phyloP scores from a whole-genome alignment of 306 rosid species.

The Medicago truncatula region DNA sequence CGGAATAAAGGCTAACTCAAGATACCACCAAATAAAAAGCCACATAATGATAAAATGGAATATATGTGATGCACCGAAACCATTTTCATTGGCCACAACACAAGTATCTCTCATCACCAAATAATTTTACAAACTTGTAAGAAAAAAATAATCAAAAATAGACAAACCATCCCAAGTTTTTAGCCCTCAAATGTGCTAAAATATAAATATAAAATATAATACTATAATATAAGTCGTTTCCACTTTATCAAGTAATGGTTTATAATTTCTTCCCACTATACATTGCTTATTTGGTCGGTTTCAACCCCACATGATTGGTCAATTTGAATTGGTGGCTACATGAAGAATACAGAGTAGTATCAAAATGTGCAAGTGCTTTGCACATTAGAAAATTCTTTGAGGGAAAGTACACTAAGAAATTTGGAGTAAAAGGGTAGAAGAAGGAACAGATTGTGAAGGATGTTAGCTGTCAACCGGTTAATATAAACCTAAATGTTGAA shows the following conservation, averaged over 20 bases:
- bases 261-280: too few relatives aligned
- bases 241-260: too few relatives aligned
- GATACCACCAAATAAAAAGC: constrained; percentile 10
- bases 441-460: constrained; percentile 19
- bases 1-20: constrained; percentile 27
- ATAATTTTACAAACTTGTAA: constrained; percentile 7
- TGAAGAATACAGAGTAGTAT: background rate
- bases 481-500: constrained; percentile 21
- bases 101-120: constrained; percentile 25
- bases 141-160: background rate
- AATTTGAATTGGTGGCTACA: constrained; percentile 33
- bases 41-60: constrained; percentile 12
- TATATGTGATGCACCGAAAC: constrained; percentile 18
- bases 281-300: constrained; percentile 30
- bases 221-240: too few relatives aligned
- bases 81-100: constrained; percentile 35
- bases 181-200: constrained; percentile 35
- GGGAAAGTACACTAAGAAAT: background rate
- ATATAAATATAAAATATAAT: background rate
- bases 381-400: constrained; percentile 4
- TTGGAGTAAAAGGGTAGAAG: constrained; percentile 24
- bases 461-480: constrained; percentile 25
- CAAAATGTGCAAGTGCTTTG: constrained; percentile 24
- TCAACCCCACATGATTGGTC: constrained; percentile 29
- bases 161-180: background rate